Evolutionary conservation across 2,329 filamentous ascomycete species (phyloP), one percentile per base, ranked within the genome.

Genomic region (Penicillium sp.): DNA sequence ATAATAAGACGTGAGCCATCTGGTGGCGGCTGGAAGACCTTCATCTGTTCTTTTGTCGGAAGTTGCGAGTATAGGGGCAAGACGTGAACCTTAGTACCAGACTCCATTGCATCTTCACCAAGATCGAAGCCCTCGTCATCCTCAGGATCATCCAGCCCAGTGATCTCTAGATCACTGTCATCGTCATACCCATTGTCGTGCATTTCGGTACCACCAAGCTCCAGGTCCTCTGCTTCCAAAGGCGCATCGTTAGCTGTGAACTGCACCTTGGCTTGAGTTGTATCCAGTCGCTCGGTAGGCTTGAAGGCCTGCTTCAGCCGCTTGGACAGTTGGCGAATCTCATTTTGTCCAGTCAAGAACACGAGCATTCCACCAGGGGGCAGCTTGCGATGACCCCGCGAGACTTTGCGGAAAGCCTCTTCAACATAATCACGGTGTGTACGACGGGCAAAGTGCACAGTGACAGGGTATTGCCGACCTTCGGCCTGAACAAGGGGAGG

Each of bases 51-150:
- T 64, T 87, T 89, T 2, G 93, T 96, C 0, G 93, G 91, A 1
- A 99, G 80, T 52, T 97, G 85, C 3, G 95, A 98, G 76, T 96
- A 99, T 0, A 99, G 84, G 0, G 95, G 93, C n/a, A 99, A 77
- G 9, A 98, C 85, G 65, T 97, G 91, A 70, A 96, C 90, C 41
- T 89, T 77, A 0, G 88, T 86, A 1, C 85, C 85, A 5, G 86
- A 81, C 19, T 81, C 81, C 51, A 80, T 76, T 24, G 80, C 78
- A n/a, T 80, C 80, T 57, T 84, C 80, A 53, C 89, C 85, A 56
- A 90, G 83, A 63, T 91, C 87, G 53, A 83, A 90, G 58, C 90
- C 88, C 48, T 89, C 80, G n/a, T 83, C 82, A 19, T 85, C 84
- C 4, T 82, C 82, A 21, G 85, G 81, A 13, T 84, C 82, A 55